These are phyloP conservation scores for Shiraia bambusicola DNA, from an alignment of 2,329 filamentous ascomycete genomes.

Conservation along the genomic window DNA sequence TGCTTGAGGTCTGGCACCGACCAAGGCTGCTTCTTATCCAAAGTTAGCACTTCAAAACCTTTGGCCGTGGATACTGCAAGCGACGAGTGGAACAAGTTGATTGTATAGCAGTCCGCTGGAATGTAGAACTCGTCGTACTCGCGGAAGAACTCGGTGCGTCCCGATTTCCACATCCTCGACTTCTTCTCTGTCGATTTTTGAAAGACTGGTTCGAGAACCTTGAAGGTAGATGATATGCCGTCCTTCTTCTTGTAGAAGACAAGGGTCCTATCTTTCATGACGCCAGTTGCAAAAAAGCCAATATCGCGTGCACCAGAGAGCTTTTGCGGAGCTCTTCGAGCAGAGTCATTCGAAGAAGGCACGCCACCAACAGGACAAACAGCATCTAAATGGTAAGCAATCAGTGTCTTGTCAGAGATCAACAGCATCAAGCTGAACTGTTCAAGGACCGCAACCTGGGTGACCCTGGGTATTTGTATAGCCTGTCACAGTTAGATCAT, in stretches of 20 bases:
- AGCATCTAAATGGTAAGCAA: conserved; percentile 90
- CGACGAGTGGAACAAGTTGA: conserved; percentile 94
- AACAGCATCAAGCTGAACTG: conserved; percentile 92
- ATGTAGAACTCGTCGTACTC: conserved; percentile 99
- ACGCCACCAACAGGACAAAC: conserved; percentile 61
- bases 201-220: conserved; percentile 91
- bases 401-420: conserved; percentile 85
- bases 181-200: conserved; percentile 89
- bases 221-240: conserved; percentile 89
- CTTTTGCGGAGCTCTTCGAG: conserved; percentile 85
- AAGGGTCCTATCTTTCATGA: conserved; percentile 94
- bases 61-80: conserved; percentile 88
- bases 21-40: conserved; percentile 96
- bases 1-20: conserved; percentile 84
- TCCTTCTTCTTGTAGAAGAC: conserved; percentile 98
- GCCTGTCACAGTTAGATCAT: conserved; percentile 57
- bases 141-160: conserved; percentile 90
- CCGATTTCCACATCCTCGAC: conserved; percentile 67
- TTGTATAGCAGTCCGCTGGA: conserved; percentile 87
- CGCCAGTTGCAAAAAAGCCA: conserved; percentile 91
- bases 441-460: conserved; percentile 91
- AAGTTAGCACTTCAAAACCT: conserved; percentile 91
- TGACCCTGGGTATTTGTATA: conserved; percentile 74
- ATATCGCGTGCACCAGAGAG: conserved; percentile 86
- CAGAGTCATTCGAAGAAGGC: conserved; percentile 68